Conservation (phyloP, 495 filamentous ascomycete genomes). For the Neurospora sp. region DNA sequence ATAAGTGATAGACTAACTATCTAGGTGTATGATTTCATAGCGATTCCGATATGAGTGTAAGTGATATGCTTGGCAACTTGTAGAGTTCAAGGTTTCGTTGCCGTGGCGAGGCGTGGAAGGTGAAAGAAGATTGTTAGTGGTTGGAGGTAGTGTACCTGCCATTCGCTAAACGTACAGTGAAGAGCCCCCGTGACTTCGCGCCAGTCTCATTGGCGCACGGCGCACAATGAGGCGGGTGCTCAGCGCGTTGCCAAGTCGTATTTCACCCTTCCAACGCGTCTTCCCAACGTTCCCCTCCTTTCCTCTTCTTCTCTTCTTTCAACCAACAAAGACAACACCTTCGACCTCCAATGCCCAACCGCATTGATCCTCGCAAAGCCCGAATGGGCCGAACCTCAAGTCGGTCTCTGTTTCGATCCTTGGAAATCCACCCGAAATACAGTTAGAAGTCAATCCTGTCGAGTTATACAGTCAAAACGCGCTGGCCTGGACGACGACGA, state of each 20-base stretch:
- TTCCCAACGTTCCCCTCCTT: neutral
- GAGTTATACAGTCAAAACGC: slow-evolving; percentile 11
- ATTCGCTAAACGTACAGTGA: neutral
- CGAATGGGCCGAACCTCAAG: slow-evolving; percentile 1
- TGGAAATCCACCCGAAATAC: neutral
- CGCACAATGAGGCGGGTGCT: neutral
- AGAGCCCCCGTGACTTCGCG: neutral
- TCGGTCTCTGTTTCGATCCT: neutral
- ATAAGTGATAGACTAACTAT: neutral
- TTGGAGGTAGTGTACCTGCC: neutral
- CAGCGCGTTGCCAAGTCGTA: neutral
- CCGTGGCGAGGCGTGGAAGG: neutral
- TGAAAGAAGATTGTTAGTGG: neutral
- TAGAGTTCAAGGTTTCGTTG: neutral
- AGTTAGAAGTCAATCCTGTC: slow-evolving; percentile 1
- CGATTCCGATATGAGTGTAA: neutral
- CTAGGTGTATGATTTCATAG: neutral
- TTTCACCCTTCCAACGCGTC: slow-evolving; percentile 2
- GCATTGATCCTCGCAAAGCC: slow-evolving; percentile 14
- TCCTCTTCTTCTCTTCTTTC: neutral
- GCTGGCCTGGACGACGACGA: slow-evolving; percentile 2
- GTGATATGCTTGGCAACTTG: neutral
- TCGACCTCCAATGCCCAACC: slow-evolving; percentile 1
- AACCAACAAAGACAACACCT: neutral
- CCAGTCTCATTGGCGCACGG: neutral